Evolutionary conservation across 805 yeast species (phyloP).

Genomic region (Saccharomycopsis vini): DNA sequence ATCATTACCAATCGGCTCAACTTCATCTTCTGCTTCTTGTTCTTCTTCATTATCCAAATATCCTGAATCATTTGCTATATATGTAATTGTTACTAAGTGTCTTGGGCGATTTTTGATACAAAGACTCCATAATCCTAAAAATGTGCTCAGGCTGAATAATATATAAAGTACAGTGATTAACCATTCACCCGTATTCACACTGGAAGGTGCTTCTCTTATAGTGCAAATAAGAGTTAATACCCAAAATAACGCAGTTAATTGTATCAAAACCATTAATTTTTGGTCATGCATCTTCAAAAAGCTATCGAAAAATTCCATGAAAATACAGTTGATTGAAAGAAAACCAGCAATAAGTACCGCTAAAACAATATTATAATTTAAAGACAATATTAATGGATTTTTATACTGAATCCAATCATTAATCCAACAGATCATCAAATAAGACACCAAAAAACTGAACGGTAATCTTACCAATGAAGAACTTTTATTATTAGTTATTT

Average conservation of each 20-base stretch:
- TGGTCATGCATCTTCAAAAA: constrained; percentile 41
- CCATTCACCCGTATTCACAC: constrained; percentile 41
- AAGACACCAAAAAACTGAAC: constrained; percentile 37
- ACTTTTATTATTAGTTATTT: constrained; percentile 30
- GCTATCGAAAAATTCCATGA: constrained; percentile 39
- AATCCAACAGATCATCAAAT: constrained; percentile 28
- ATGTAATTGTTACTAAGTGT: background rate
- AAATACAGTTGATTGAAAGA: constrained; percentile 45
- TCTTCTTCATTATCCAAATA: constrained; percentile 14
- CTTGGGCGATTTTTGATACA: constrained; percentile 18
- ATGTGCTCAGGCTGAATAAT: constrained; percentile 30
- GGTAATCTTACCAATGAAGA: constrained; percentile 48
- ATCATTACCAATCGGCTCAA: constrained; percentile 17
- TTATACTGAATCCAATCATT: constrained; percentile 32
- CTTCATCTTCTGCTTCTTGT: constrained; percentile 20
- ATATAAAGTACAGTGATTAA: constrained; percentile 31
- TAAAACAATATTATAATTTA: constrained; percentile 41
- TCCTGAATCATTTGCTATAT: no score
- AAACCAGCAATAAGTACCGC: constrained; percentile 39
- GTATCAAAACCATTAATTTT: constrained; percentile 41
- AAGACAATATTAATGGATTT: constrained; percentile 45
- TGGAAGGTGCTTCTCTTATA: constrained; percentile 34
- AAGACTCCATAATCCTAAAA: constrained; percentile 39
- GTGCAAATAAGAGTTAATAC: constrained; percentile 39
- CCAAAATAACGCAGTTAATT: constrained; percentile 48